Percentiles rank a stretch among this genome's conserved stretches.
Conservation (phyloP, 345 rosid genomes). For the Murraya koenigii region DNA sequence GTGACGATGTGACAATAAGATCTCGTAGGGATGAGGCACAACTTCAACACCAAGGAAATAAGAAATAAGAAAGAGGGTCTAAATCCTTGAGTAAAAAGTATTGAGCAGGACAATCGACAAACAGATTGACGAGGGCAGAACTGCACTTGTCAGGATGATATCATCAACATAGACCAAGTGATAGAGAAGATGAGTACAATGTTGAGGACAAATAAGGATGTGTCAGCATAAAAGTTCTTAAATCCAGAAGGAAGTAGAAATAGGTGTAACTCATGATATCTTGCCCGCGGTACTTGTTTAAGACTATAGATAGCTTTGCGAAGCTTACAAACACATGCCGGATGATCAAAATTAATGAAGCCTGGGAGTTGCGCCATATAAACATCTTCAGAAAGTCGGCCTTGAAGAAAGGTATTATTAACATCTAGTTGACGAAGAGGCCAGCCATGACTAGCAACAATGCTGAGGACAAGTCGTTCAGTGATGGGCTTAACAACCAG, state of each 20-base stretch:
- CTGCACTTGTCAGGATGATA: too few relatives aligned
- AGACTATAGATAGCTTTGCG: neutral
- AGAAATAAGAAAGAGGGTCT: neutral
- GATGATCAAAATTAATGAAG: neutral
- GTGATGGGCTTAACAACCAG: neutral
- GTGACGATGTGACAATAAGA: neutral
- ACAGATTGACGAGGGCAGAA: neutral
- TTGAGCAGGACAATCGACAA: neutral
- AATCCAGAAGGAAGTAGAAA: neutral
- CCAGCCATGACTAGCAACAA: neutral
- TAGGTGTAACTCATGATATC: neutral
- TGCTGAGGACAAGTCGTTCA: neutral
- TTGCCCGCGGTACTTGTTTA: neutral
- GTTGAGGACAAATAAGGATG: neutral
- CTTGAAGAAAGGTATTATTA: neutral
- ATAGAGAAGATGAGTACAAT: neutral
- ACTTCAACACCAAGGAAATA: neutral
- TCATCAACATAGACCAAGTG: too few relatives aligned
- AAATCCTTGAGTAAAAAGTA: neutral
- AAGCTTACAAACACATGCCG: neutral
- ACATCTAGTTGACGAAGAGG: neutral
- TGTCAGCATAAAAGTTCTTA: neutral
- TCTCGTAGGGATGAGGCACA: neutral
- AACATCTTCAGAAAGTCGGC: neutral
- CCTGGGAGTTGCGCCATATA: too few relatives aligned